Conservation (phyloP, 2,329 filamentous ascomycete species). For the Coniochaeta sp. region DNA sequence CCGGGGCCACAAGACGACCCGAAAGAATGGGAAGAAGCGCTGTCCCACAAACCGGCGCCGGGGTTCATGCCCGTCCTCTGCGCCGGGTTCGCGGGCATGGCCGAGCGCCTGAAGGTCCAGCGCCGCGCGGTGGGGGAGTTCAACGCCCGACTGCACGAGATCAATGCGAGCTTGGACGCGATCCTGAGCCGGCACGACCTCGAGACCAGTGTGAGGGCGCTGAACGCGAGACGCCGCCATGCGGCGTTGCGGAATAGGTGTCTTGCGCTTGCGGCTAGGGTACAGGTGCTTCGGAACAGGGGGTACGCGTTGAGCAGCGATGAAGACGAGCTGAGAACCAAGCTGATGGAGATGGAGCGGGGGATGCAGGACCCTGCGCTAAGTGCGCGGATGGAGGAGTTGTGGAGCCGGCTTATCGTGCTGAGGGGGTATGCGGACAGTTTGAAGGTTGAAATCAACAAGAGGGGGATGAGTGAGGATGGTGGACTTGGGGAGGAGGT, state of each 20-base stretch:
- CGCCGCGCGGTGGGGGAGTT: slow-evolving; percentile 61
- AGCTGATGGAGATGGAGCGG: slow-evolving; percentile 61
- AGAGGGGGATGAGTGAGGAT: slow-evolving; percentile 48
- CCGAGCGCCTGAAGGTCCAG: slow-evolving; percentile 65
- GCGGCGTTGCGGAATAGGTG: slow-evolving; percentile 65
- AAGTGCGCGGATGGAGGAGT: slow-evolving; percentile 70
- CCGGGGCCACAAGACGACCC: slow-evolving; percentile 64
- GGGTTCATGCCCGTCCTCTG: slow-evolving; percentile 72
- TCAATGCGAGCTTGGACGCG: slow-evolving; percentile 65
- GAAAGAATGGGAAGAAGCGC: slow-evolving; percentile 75
- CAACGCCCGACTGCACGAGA: slow-evolving; percentile 67
- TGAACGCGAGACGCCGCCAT: slow-evolving; percentile 66
- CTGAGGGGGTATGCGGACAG: slow-evolving; percentile 65
- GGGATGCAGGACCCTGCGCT: slow-evolving; percentile 67
- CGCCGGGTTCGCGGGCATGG: slow-evolving; percentile 64
- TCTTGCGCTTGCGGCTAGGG: slow-evolving; percentile 66
- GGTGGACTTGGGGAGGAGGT: slow-evolving; percentile 61
- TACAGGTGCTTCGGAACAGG: slow-evolving; percentile 72
- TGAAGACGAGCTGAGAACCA: slow-evolving; percentile 70
- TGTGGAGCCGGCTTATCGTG: slow-evolving; percentile 75
- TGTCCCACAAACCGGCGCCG: slow-evolving; percentile 69
- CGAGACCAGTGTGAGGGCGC: slow-evolving; percentile 63
- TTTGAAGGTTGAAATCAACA: slow-evolving; percentile 67
- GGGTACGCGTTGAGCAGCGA: slow-evolving; percentile 74
- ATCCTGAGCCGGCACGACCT: slow-evolving; percentile 73